Percentiles rank a stretch among this genome's conserved stretches.
Conservation (phyloP, 257 asterid species). For the Handroanthus guayacan region DNA sequence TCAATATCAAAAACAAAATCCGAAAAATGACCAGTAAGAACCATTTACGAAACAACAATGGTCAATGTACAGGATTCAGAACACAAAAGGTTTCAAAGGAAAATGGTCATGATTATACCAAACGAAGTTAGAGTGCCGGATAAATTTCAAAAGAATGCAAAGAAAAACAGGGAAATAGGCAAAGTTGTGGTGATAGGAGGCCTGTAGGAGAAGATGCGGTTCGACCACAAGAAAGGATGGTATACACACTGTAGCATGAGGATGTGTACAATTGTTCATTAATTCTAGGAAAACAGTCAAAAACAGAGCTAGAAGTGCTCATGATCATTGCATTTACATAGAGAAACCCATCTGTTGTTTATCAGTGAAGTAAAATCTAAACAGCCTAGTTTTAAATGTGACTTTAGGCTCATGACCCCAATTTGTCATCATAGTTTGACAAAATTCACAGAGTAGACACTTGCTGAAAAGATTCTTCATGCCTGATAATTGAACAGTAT, state of each 20-base stretch:
- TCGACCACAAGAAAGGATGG: not conserved
- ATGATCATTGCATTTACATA: conserved; percentile 1
- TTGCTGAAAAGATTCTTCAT: not conserved
- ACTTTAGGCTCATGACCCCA: conserved; percentile 26
- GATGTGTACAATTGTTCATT: not conserved
- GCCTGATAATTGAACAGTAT: not conserved
- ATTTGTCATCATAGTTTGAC: not conserved
- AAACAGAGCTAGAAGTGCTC: conserved; percentile 6
- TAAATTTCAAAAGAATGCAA: not conserved
- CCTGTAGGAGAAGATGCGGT: not conserved
- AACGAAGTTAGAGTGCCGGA: no score
- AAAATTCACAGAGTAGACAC: conserved; percentile 1
- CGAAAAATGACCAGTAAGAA: not conserved
- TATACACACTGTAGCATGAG: conserved; percentile 1
- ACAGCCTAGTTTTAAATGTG: conserved; percentile 1
- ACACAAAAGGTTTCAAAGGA: not conserved
- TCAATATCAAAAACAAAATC: not conserved
- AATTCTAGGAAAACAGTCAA: not conserved
- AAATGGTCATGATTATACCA: not conserved
- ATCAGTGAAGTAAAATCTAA: not conserved
- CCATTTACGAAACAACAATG: conserved; percentile 13
- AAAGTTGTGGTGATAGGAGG: not conserved
- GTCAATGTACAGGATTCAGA: not conserved
- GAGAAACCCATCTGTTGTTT: not conserved
- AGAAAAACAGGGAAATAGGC: not conserved